A percentile compares a stretch with the other conserved stretches of the same genome.
Evolutionary conservation across 208 protist species (phyloP).

Genomic region (Wallacemonas sp.): DNA sequence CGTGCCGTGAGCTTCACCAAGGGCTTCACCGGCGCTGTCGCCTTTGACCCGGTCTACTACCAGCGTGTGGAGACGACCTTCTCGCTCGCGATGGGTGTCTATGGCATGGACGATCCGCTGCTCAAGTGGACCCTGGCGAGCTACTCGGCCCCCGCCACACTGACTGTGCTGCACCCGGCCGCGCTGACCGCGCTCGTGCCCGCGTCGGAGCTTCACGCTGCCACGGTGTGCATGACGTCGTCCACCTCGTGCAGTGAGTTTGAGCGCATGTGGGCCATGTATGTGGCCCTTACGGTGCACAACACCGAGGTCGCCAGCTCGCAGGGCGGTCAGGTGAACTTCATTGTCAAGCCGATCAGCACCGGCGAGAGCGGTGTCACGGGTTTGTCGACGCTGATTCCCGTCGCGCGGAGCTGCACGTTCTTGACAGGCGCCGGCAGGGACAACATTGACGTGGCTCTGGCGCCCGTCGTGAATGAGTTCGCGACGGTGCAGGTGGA

Average conservation of each 20-base stretch:
- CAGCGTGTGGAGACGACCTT: slow-evolving; percentile 64
- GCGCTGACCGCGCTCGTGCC: slow-evolving; percentile 44
- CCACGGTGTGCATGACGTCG: slow-evolving; percentile 77
- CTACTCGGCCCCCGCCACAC: slow-evolving; percentile 31
- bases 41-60: slow-evolving; percentile 71
- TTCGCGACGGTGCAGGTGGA: slow-evolving; percentile 76
- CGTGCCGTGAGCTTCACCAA: slow-evolving; percentile 45
- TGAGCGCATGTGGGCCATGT: slow-evolving; percentile 58
- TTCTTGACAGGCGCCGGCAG: slow-evolving; percentile 70
- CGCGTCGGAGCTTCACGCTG: slow-evolving; percentile 61
- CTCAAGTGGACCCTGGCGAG: slow-evolving; percentile 56
- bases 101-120: slow-evolving; percentile 48
- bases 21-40: slow-evolving; percentile 74
- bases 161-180: slow-evolving; percentile 37
- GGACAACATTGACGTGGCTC: slow-evolving; percentile 44
- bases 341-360: slow-evolving; percentile 62
- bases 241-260: slow-evolving; percentile 53
- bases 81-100: slow-evolving; percentile 47
- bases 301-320: slow-evolving; percentile 32
- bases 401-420: slow-evolving; percentile 65
- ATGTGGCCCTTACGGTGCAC: slow-evolving; percentile 52
- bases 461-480: slow-evolving; percentile 82
- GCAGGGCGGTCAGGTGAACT: slow-evolving; percentile 34
- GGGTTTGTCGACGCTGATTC: slow-evolving; percentile 68
- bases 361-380: slow-evolving; percentile 68